phyloP scores from a whole-genome alignment of 2,329 filamentous ascomycete genomes.

The Penicillium sp. region DNA sequence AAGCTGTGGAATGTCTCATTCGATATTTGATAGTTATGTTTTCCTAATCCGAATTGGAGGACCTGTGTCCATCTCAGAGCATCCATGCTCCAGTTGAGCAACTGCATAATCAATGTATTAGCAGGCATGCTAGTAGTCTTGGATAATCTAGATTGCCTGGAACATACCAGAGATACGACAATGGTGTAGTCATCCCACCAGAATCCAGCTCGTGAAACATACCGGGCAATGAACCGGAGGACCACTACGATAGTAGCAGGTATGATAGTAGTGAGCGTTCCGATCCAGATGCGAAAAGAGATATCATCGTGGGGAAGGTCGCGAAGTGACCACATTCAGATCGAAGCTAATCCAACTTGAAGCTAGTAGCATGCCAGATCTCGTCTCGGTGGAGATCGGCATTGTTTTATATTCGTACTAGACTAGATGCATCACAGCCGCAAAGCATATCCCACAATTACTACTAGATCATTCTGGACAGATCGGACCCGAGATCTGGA shows the following conservation, averaged over 20 bases:
- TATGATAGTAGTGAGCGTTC: slow-evolving; percentile 29
- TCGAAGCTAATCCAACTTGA: background rate
- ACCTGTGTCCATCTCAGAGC: slow-evolving; percentile 25
- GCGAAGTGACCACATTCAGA: slow-evolving; percentile 17
- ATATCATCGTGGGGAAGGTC: slow-evolving; percentile 17
- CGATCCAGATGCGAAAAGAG: slow-evolving; percentile 27
- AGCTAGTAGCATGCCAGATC: background rate
- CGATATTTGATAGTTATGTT: slow-evolving; percentile 17
- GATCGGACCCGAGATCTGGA: background rate
- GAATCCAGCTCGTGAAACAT: slow-evolving; percentile 23
- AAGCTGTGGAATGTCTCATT: slow-evolving; percentile 17
- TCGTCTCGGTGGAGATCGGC: background rate
- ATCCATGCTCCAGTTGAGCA: slow-evolving; percentile 30
- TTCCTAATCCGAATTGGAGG: slow-evolving; percentile 20
- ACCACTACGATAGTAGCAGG: slow-evolving; percentile 29
- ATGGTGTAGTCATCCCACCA: slow-evolving; percentile 40
- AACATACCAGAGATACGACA: slow-evolving; percentile 25
- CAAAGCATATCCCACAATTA: background rate
- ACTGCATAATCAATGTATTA: slow-evolving; percentile 10
- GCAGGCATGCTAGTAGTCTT: background rate
- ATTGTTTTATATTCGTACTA: background rate
- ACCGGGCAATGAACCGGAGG: slow-evolving; percentile 27
- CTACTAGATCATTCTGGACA: background rate
- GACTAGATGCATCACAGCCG: background rate
- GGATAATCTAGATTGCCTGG: no score